phyloP scores from a whole-genome alignment of 2,329 filamentous ascomycete genomes.

The Metarhizium anisopliae region DNA sequence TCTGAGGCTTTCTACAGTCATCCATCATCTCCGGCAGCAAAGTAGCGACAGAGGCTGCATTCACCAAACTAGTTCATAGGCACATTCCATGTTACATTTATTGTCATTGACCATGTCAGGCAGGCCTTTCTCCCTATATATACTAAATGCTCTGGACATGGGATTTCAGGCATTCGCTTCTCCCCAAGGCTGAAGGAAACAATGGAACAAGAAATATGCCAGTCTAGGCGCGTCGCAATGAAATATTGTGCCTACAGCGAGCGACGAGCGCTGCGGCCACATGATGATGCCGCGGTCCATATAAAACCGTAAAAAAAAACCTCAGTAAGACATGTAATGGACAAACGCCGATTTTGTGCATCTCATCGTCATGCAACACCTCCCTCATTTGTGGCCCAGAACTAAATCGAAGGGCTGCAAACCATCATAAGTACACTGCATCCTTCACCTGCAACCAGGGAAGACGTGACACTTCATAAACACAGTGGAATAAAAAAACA shows the following conservation, averaged over 20 bases:
- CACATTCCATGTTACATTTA: neutral
- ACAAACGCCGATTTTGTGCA: conserved; percentile 15
- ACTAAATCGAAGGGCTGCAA: neutral
- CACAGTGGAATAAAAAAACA: neutral
- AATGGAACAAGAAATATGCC: neutral
- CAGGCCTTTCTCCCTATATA: neutral
- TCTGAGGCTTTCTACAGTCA: neutral
- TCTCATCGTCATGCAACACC: conserved; percentile 3
- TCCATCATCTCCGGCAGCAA: neutral
- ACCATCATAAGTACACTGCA: conserved; percentile 12
- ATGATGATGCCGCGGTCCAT: neutral
- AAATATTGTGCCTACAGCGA: neutral
- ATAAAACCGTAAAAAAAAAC: neutral
- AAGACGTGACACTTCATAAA: neutral
- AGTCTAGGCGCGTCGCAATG: neutral
- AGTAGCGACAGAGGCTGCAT: neutral
- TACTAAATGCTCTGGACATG: neutral
- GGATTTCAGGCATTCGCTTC: neutral
- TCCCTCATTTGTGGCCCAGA: neutral
- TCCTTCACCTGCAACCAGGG: conserved; percentile 1
- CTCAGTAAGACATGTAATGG: conserved; percentile 3
- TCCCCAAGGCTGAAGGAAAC: neutral
- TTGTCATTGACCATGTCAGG: neutral
- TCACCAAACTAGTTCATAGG: neutral
- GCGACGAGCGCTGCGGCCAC: neutral